phyloP scores from a whole-genome alignment of 176 grass and related monocot genomes.

The Eragrostis nindensis region DNA sequence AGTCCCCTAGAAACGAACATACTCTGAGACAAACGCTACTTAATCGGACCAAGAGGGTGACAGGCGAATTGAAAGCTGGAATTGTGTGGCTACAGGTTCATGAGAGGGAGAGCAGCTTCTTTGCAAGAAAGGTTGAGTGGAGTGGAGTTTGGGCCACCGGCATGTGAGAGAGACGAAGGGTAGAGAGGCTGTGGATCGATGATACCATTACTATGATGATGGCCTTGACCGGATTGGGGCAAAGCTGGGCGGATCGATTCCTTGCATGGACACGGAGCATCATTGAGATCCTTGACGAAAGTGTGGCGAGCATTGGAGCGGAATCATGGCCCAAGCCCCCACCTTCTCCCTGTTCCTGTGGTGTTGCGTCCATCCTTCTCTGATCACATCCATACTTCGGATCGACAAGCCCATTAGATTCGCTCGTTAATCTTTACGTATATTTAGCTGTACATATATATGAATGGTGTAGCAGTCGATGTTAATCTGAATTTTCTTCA shows the following conservation, averaged over 20 bases:
- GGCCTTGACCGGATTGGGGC: constrained; percentile 22
- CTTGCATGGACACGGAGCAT: constrained; percentile 35
- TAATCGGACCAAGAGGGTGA: neutral
- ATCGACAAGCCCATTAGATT: neutral
- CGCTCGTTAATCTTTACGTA: no score
- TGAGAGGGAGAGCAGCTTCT: neutral
- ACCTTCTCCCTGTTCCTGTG: neutral
- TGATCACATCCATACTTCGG: neutral
- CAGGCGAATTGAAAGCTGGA: neutral
- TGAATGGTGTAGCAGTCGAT: no score
- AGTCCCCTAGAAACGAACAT: no score
- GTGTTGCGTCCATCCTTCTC: neutral
- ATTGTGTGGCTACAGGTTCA: neutral
- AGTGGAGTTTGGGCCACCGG: constrained; percentile 7
- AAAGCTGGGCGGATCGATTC: constrained; percentile 13
- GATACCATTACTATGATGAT: constrained; percentile 11
- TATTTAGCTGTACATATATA: neutral
- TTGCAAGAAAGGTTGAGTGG: neutral
- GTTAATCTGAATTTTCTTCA: neutral
- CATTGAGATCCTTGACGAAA: constrained; percentile 42
- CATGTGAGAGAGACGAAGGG: neutral
- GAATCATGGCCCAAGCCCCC: constrained; percentile 39
- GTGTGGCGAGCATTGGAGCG: neutral
- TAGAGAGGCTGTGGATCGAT: neutral
- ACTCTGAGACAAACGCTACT: no score